Evolutionary conservation across 352 stramenopile species (phyloP), one percentile per base, ranked within the genome.

Genomic region (Phytopythium sindhum): DNA sequence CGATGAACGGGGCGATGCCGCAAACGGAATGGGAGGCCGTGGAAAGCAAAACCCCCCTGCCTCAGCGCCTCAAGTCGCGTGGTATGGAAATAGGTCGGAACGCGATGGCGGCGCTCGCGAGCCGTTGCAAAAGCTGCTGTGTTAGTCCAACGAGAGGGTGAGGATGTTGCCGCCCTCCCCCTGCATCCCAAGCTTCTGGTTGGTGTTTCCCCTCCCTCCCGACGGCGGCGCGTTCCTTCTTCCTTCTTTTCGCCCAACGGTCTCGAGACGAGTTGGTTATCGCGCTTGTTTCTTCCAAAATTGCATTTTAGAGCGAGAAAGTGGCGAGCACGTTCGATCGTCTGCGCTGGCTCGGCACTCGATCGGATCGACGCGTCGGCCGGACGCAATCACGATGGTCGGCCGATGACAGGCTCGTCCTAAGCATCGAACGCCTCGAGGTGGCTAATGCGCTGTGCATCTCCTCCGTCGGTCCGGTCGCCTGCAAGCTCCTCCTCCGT

Each of bases 301-400:
- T 23, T 12, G 47, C 51, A 57, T 42, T 44, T 42, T 57, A 26
- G 51, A 39, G 51, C 51, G 21, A 57, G 29, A 57, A 57, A 39
- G 37, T 45, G 53, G 33, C 53, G 33, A 42, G 33, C 51, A 23
- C 31, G 17, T 33, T 44, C n/a, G 29, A 24, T 21, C 33, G n/a
- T 9, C 33, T 4, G 33, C 33, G 33, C 33, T 39, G 33, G 33
- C 33, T 39, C 33, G 33, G 33, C 33, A 39, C 33, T 39, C 33
- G 10, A 39, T 39, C 33, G 33, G 10, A 39, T 39, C 33, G 33
- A 39, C 33, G 10, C 33, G 33, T 6, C 33, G 31, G 9, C n/a
- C 9, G 33, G 33, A 39, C 33, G 33, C 14, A 11, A 6, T 39
- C 33, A 39, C 33, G 10, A 39, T 2, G 33, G 33, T 14, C 33